These are phyloP conservation scores for Penicillium turbatum DNA, from an alignment of 495 filamentous ascomycete species.

Conservation along the genomic window DNA sequence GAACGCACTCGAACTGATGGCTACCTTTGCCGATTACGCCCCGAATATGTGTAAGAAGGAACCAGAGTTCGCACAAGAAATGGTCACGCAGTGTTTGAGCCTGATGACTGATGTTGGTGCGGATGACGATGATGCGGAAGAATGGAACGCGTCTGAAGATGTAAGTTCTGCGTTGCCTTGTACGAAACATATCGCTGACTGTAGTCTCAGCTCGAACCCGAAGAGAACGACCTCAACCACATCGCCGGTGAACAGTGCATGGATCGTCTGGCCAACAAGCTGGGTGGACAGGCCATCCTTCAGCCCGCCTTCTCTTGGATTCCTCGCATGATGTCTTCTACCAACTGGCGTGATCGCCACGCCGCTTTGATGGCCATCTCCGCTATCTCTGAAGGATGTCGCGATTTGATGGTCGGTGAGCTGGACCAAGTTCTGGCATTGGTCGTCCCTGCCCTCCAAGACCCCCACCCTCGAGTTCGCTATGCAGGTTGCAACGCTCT, in stretches of 20 bases:
- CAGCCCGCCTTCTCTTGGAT: constrained; percentile 96
- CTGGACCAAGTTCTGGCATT: constrained; percentile 89
- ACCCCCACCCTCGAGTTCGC: constrained; percentile 88
- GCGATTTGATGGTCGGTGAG: constrained; percentile 92
- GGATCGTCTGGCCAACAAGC: constrained; percentile 96
- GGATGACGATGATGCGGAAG: constrained; percentile 90
- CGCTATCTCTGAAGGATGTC: constrained; percentile 96
- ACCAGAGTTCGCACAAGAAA: constrained; percentile 79
- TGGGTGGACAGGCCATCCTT: constrained; percentile 81
- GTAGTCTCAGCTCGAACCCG: constrained; percentile 66
- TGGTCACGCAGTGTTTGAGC: constrained; percentile 98
- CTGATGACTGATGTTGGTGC: constrained; percentile 98
- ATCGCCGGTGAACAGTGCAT: constrained; percentile 98
- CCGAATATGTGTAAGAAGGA: constrained; percentile 95
- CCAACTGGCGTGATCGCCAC: constrained; percentile 92
- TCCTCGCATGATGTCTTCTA: constrained; percentile 93
- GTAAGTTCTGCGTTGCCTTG: constrained; percentile 45
- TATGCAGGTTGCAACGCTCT: constrained; percentile 99
- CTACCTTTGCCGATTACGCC: constrained; percentile 93
- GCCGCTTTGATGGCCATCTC: constrained; percentile 99
- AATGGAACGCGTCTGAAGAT: constrained; percentile 93
- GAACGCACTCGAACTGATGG: constrained; percentile 94
- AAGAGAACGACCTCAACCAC: constrained; percentile 96
- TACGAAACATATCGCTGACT: constrained; percentile 13
- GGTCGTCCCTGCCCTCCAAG: constrained; percentile 87